A percentile compares a stretch with the other conserved stretches of the same genome.
Evolutionary conservation across 2,329 filamentous ascomycete species (phyloP).

Genomic region (Claviceps sorghi): DNA sequence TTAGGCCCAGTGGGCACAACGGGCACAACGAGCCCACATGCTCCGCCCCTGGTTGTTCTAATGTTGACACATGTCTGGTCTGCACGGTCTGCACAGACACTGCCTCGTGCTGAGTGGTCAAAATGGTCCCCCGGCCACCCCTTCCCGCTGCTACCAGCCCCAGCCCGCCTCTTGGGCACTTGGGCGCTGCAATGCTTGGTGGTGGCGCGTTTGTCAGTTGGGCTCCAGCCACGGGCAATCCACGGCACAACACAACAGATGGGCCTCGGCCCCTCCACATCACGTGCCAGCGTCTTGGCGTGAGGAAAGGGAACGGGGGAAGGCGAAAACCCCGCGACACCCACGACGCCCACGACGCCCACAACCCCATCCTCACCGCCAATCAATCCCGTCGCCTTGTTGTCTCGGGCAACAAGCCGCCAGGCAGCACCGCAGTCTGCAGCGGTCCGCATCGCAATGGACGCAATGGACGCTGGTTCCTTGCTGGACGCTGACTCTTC

Average conservation of each 20-base stretch:
- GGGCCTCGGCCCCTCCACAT: neutral
- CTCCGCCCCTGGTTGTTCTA: neutral
- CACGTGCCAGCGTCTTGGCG: neutral
- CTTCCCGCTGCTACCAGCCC: no score
- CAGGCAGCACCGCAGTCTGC: neutral
- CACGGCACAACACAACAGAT: no score
- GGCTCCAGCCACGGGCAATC: neutral
- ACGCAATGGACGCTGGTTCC: neutral
- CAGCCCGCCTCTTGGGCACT: neutral
- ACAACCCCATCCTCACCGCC: neutral
- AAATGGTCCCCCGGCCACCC: neutral
- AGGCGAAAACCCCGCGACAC: no score
- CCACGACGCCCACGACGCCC: no score
- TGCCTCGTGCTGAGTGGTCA: no score
- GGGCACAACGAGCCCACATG: neutral
- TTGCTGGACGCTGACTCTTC: neutral
- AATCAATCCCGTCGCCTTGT: neutral
- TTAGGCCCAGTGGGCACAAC: no score
- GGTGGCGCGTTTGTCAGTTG: neutral
- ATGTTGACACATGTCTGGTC: neutral
- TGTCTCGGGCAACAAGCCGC: neutral
- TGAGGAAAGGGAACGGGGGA: no score
- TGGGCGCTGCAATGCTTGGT: neutral
- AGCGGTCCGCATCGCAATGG: neutral
- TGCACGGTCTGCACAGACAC: no score